Conservation (phyloP, 345 rosid species). For the Zanthoxylum bungeanum region DNA sequence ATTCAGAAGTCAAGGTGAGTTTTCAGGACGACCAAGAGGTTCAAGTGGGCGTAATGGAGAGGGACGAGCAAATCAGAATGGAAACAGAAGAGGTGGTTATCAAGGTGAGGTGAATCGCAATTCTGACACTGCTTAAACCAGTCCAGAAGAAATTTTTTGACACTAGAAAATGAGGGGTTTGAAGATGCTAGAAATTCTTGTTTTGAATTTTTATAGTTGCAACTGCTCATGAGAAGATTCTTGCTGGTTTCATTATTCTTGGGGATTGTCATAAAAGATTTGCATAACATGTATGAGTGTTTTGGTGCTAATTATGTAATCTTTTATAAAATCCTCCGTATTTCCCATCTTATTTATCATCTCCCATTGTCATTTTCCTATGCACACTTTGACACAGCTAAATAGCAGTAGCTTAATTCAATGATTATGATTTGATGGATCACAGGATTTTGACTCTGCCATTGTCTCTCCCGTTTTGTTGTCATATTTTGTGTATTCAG, state of each 20-base stretch:
- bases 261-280: constrained; percentile 31
- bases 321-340: constrained; percentile 13
- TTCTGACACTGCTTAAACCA: constrained; percentile 18
- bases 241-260: constrained; percentile 4
- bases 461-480: not conserved
- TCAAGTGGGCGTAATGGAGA: constrained; percentile 48
- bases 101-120: constrained; percentile 37
- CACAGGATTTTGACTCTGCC: not conserved
- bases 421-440: not conserved
- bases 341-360: not conserved
- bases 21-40: constrained; percentile 63
- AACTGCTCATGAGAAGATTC: constrained; percentile 11
- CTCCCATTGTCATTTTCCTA: too few relatives aligned
- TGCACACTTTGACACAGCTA: not conserved
- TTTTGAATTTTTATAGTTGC: constrained; percentile 22
- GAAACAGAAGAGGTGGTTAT: constrained; percentile 43
- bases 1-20: constrained; percentile 65
- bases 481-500: not conserved
- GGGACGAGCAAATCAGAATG: constrained; percentile 58
- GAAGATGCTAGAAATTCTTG: constrained; percentile 19
- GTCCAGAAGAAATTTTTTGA: constrained; percentile 29
- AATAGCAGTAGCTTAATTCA: not conserved
- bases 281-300: constrained; percentile 17
- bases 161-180: constrained; percentile 19
- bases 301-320: constrained; percentile 20